Conservation (phyloP, 192 early-diverging fungal genomes). For the Phlyctochytrium arcticum region DNA sequence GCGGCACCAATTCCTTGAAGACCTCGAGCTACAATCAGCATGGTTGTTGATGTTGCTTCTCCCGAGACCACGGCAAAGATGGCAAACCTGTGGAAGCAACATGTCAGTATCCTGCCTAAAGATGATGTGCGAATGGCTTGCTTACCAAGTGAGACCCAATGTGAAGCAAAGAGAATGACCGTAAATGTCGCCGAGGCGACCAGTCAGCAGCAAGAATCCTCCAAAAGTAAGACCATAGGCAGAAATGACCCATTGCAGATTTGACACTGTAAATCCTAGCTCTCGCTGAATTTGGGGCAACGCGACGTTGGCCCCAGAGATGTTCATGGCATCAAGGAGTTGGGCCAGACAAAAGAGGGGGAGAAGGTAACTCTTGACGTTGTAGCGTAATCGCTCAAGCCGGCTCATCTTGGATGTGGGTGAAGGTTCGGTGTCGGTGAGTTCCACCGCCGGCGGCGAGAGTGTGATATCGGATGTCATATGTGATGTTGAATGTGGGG, state of each 20-base stretch:
- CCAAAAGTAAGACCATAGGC: slow-evolving; percentile 30
- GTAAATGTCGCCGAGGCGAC: slow-evolving; percentile 28
- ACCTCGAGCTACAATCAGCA: slow-evolving; percentile 31
- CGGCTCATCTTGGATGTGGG: too few relatives aligned
- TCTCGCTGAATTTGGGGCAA: slow-evolving; percentile 10
- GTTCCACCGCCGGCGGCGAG: too few relatives aligned
- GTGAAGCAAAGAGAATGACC: slow-evolving; percentile 24
- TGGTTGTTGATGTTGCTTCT: slow-evolving; percentile 24
- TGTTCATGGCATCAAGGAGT: slow-evolving; percentile 13
- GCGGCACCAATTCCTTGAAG: slow-evolving; percentile 33
- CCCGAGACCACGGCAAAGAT: slow-evolving; percentile 22
- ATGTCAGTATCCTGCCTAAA: neutral
- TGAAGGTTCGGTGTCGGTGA: too few relatives aligned
- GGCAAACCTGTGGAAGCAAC: slow-evolving; percentile 1
- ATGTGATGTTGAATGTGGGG: too few relatives aligned
- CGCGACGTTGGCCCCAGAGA: slow-evolving; percentile 17
- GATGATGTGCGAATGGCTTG: neutral
- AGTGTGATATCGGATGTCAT: too few relatives aligned
- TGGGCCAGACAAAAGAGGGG: slow-evolving; percentile 22
- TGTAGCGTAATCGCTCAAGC: neutral
- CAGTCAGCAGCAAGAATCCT: slow-evolving; percentile 27
- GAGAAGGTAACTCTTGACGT: neutral
- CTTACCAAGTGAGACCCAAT: slow-evolving; percentile 20
- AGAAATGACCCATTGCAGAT: slow-evolving; percentile 26
- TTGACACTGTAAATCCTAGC: slow-evolving; percentile 5